These are phyloP conservation scores for Pseudonitzschia multistriata DNA, from an alignment of 108 stramenopile species.

Conservation along the genomic window DNA sequence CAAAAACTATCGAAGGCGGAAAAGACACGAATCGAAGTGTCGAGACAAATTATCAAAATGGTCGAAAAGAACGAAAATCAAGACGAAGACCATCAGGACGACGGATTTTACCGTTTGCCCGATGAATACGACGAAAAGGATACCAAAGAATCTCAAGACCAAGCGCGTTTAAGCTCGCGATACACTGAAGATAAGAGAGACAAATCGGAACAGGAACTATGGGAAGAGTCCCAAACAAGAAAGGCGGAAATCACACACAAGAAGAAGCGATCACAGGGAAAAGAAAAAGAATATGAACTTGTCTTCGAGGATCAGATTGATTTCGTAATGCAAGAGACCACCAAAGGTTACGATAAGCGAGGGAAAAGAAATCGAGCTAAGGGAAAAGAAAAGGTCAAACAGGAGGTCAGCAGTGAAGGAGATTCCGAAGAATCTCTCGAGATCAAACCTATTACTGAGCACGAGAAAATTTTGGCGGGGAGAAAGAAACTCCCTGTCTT, in stretches of 20 bases:
- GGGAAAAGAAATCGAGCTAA: slow-evolving; percentile 33
- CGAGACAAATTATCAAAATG: slow-evolving; percentile 83
- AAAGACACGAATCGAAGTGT: slow-evolving; percentile 64
- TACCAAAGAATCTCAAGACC: slow-evolving; percentile 63
- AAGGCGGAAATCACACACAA: slow-evolving; percentile 51
- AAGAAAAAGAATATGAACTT: slow-evolving; percentile 85
- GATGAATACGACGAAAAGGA: slow-evolving; percentile 63
- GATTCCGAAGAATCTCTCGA: background rate
- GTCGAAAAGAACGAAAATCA: slow-evolving; percentile 49
- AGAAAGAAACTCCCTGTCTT: slow-evolving; percentile 94
- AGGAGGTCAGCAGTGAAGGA: slow-evolving; percentile 37
- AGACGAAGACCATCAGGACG: slow-evolving; percentile 46
- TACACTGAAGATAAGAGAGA: slow-evolving; percentile 89
- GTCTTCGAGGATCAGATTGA: slow-evolving; percentile 97
- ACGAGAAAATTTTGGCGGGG: slow-evolving; percentile 88
- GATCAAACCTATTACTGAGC: slow-evolving; percentile 58
- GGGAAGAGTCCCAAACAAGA: slow-evolving; percentile 94
- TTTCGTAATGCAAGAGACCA: slow-evolving; percentile 89
- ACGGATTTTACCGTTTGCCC: slow-evolving; percentile 76
- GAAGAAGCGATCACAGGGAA: slow-evolving; percentile 28
- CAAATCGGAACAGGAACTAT: slow-evolving; percentile 95
- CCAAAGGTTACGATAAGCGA: slow-evolving; percentile 76
- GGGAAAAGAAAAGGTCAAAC: slow-evolving; percentile 23
- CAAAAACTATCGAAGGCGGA: slow-evolving; percentile 78
- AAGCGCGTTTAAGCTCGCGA: slow-evolving; percentile 79